Base-by-base conservation (phyloP, 1,284 basidiomycete genomes). In the Melampsora americana region DNA sequence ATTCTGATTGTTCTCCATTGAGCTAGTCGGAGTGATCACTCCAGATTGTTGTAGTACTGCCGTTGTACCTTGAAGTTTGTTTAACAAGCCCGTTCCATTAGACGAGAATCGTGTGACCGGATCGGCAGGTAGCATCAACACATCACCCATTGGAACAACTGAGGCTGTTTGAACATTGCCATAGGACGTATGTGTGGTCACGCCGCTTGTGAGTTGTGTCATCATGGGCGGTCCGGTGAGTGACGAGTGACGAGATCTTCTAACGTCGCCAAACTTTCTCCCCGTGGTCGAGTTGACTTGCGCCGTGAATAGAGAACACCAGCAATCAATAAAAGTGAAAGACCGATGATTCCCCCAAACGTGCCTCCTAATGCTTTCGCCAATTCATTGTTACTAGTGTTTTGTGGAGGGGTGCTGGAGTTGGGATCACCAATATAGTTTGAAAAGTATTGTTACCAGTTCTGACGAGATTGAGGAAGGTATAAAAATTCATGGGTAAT, bases 51-150 rank as follows among this genome's bases (percentile, higher is more conserved):
- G 53, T n/a, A 64, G 61, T 16, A 12, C 20, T n/a, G 61, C 61
- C n/a, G 61, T 64, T n/a, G 35, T 64, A 20, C 61, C 61, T 42
- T 64, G 61, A 42, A 64, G 61, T 35, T 42, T 32, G n/a, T 7
- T 30, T 16, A 64, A 42, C 7, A 64, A 30, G 6, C 30, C 35
- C 7, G 35, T 30, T 7, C 61, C 61, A 30, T 42, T 42, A 7
- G n/a, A 42, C 7, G 61, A 64, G 61, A 32, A 64, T 32, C 61
- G 23, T n/a, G 61, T 64, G 9, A 30, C 26, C n/a, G 61, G 61
- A 30, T 64, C 61, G 32, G 61, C 61, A 30, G 61, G 61, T 56
- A 14, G 14, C 53, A 56, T 56, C 9, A n/a, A 28, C 0, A 7
- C 1, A 32, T 11, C 28, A 64, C 26, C 9, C 23, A 18, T 20